These are phyloP conservation scores for Colletotrichum sp. DNA, from an alignment of 2,329 filamentous ascomycete genomes.

Conservation along the genomic window DNA sequence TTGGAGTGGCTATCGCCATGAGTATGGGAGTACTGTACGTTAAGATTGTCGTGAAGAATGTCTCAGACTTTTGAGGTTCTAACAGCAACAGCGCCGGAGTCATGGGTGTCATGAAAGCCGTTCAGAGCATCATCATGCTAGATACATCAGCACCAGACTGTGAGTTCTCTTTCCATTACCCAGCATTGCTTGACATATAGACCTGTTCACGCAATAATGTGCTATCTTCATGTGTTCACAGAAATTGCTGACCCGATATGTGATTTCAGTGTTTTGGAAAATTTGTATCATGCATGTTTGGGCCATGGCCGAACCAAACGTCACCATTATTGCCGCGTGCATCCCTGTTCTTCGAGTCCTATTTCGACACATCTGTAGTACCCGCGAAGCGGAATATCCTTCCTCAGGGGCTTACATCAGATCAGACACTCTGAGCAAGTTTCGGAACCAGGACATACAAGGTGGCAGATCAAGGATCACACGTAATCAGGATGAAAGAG, in stretches of 20 bases:
- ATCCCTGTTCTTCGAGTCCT: constrained; percentile 33
- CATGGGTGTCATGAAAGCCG: constrained; percentile 26
- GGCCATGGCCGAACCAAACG: constrained; percentile 30
- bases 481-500: background rate
- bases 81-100: background rate
- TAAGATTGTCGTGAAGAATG: background rate
- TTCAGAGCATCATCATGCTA: constrained; percentile 16
- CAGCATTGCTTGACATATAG: fast-evolving
- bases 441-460: background rate
- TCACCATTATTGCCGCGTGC: constrained; percentile 35
- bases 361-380: background rate
- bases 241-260: background rate
- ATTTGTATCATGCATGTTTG: constrained; percentile 13
- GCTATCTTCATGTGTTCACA: background rate
- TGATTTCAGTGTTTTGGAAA: background rate
- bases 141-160: constrained; percentile 19
- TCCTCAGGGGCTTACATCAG: background rate
- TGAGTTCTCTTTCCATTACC: background rate
- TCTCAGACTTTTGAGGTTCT: fast-evolving
- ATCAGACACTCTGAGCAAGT: background rate
- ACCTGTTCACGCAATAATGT: background rate
- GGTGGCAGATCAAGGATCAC: background rate
- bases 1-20: constrained; percentile 37
- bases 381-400: background rate
- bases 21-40: constrained; percentile 34